phyloP scores from a whole-genome alignment of 768 basidiomycete genomes.

The Rhizopogon vesiculosus region DNA sequence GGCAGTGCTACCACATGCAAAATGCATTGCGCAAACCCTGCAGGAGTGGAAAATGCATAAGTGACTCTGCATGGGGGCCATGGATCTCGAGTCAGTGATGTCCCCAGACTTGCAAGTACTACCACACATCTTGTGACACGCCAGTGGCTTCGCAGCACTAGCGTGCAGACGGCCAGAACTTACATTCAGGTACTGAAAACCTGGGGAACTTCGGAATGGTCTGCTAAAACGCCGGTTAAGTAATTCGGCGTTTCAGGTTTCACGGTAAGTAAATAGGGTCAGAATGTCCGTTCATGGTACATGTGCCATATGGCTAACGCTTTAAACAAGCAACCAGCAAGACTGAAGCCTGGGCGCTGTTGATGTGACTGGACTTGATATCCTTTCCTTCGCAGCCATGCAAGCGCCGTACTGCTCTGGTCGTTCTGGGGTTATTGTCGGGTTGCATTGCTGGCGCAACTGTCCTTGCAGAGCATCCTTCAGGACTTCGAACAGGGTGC shows the following conservation, averaged over 20 bases:
- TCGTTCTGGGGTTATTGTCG: too few species aligned
- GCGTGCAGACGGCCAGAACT: not conserved
- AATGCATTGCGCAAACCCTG: not conserved
- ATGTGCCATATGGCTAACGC: not conserved
- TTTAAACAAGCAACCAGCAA: not conserved
- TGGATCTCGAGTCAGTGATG: not conserved
- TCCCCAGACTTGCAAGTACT: too few species aligned
- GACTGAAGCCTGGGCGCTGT: not conserved
- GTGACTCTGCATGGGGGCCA: not conserved
- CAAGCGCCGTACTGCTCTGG: too few species aligned
- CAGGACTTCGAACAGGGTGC: not conserved
- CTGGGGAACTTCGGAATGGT: not conserved
- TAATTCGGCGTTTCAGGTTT: not conserved
- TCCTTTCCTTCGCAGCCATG: not conserved
- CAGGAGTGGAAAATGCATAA: not conserved
- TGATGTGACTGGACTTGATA: not conserved
- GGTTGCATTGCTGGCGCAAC: not conserved
- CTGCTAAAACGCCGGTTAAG: too few species aligned
- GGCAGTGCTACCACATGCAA: not conserved
- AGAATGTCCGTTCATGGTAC: not conserved
- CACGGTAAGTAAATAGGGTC: not conserved
- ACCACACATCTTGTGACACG: too few species aligned
- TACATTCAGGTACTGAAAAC: not conserved
- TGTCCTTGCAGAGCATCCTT: not conserved
- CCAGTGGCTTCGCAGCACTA: too few species aligned